A percentile compares a stretch with the other conserved stretches of the same genome.
Conservation (phyloP, 208 protist genomes). For the Leishmania amazonensis region DNA sequence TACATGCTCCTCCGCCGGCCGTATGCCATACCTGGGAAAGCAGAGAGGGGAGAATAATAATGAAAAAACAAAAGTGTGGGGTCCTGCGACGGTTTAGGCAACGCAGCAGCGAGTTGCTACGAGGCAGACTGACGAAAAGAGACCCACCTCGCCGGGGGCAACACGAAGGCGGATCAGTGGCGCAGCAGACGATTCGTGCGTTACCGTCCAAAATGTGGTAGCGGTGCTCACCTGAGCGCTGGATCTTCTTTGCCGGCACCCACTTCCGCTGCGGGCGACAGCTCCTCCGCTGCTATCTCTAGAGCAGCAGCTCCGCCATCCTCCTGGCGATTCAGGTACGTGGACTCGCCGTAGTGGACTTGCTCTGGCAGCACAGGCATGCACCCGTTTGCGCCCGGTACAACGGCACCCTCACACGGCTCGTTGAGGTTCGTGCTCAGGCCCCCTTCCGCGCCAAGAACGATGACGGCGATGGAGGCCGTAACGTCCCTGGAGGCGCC, state of each 20-base stretch:
- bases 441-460: constrained; percentile 1
- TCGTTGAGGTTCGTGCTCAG: not conserved
- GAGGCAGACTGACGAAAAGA: too few relatives aligned
- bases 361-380: constrained; percentile 6
- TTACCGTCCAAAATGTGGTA: not conserved
- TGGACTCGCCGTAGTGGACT: constrained; percentile 12
- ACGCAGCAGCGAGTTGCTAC: not conserved
- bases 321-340: not conserved
- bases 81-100: not conserved
- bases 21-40: not conserved
- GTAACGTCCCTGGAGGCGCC: not conserved
- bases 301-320: too few relatives aligned
- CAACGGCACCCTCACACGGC: constrained; percentile 12
- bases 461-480: not conserved
- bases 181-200: not conserved
- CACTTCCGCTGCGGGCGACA: not conserved
- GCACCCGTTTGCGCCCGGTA: constrained; percentile 11
- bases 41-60: not conserved
- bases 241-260: not conserved
- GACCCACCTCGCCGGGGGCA: too few relatives aligned
- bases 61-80: not conserved
- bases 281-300: not conserved
- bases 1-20: not conserved
- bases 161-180: not conserved
- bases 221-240: not conserved